phyloP scores from a whole-genome alignment of 1,139 yeast species.

The Candida freyschussii region DNA sequence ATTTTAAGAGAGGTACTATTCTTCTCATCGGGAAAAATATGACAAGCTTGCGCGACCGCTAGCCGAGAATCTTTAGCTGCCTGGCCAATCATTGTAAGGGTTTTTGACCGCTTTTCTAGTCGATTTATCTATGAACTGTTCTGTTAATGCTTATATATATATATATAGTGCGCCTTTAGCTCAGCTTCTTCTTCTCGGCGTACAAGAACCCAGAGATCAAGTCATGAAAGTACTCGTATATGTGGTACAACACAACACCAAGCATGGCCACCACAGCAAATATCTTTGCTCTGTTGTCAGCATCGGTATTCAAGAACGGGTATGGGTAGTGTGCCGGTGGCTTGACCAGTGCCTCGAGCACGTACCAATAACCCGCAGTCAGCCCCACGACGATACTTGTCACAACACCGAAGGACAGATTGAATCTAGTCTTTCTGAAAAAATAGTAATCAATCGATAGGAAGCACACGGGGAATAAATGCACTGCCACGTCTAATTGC shows the following conservation, averaged over 20 bases:
- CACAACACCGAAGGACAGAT: conserved; percentile 31
- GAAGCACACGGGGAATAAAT: conserved; percentile 51
- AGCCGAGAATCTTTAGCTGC: too few relatives aligned
- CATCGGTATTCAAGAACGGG: conserved; percentile 55
- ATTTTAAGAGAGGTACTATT: too few relatives aligned
- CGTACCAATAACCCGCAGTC: conserved; percentile 49
- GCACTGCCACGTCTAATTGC: conserved; percentile 51
- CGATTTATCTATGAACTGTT: too few relatives aligned
- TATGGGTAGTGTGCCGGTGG: conserved; percentile 55
- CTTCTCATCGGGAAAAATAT: too few relatives aligned
- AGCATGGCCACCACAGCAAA: conserved; percentile 44
- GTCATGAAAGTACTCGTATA: conserved; percentile 10
- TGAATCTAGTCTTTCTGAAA: conserved; percentile 41
- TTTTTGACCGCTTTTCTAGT: too few relatives aligned
- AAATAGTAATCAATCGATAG: conserved; percentile 50
- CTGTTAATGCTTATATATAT: too few relatives aligned
- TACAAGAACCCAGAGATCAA: conserved; percentile 6
- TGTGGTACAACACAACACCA: conserved; percentile 34
- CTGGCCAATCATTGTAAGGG: too few relatives aligned
- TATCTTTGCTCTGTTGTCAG: conserved; percentile 40
- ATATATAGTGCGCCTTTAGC: conserved; percentile 1
- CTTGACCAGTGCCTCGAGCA: conserved; percentile 45
- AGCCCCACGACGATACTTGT: conserved; percentile 36
- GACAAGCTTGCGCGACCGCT: too few relatives aligned
- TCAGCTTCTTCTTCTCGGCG: conserved; percentile 2